Conservation (phyloP, 2,329 filamentous ascomycete genomes). For the Xylariaceae sp. region DNA sequence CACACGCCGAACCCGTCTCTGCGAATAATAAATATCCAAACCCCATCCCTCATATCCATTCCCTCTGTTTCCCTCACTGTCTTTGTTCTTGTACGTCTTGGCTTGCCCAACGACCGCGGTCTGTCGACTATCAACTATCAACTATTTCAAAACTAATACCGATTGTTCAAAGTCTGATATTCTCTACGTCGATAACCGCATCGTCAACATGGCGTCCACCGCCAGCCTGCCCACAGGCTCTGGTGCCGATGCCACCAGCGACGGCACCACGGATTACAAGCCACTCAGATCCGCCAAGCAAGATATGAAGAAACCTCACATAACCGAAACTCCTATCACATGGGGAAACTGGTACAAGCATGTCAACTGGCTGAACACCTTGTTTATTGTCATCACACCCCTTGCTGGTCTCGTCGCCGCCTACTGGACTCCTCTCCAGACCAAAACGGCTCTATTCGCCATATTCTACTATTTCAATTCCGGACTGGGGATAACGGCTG, state of each 20-base stretch:
- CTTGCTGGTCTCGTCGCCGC: slow-evolving; percentile 69
- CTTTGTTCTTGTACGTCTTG: too few relatives aligned
- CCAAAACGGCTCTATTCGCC: slow-evolving; percentile 42
- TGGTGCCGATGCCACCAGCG: slow-evolving; percentile 44
- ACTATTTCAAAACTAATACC: too few relatives aligned
- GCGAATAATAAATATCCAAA: too few relatives aligned
- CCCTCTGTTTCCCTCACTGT: too few relatives aligned
- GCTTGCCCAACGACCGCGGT: too few relatives aligned
- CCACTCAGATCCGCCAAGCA: slow-evolving; percentile 46
- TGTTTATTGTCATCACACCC: slow-evolving; percentile 76
- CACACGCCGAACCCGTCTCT: too few relatives aligned
- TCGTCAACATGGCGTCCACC: slow-evolving; percentile 35
- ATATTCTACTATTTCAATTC: slow-evolving; percentile 37
- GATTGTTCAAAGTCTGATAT: too few relatives aligned
- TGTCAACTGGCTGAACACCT: slow-evolving; percentile 89
- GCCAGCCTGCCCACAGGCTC: slow-evolving; percentile 35
- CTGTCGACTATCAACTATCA: too few relatives aligned
- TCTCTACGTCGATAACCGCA: slow-evolving; percentile 7
- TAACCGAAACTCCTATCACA: slow-evolving; percentile 79
- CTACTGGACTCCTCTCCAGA: slow-evolving; percentile 66
- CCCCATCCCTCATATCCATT: too few relatives aligned
- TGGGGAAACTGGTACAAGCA: slow-evolving; percentile 85
- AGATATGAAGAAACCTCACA: slow-evolving; percentile 73
- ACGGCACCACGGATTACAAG: slow-evolving; percentile 36
- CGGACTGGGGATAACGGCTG: slow-evolving; percentile 36